phyloP scores from a whole-genome alignment of 768 basidiomycete genomes.

The Botryobasidium botryosum region DNA sequence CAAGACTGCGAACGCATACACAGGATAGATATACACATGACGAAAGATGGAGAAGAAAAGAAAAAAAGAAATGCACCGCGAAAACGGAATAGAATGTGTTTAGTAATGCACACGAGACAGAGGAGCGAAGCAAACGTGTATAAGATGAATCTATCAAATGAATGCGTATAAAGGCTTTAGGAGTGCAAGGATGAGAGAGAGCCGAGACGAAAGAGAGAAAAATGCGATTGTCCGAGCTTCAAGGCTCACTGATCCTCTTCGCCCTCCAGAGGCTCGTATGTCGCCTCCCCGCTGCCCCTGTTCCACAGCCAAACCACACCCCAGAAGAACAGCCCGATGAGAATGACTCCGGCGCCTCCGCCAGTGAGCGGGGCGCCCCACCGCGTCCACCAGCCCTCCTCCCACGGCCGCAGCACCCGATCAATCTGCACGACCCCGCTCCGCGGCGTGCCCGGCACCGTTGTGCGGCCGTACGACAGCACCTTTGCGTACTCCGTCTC shows the following conservation, averaged over 20 bases:
- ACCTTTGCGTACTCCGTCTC: slow-evolving; percentile 26
- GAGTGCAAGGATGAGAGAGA: too few species aligned
- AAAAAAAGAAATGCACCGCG: too few species aligned
- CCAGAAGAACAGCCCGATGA: slow-evolving; percentile 56
- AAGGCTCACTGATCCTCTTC: slow-evolving; percentile 13
- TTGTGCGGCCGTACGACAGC: slow-evolving; percentile 24
- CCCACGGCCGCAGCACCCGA: slow-evolving; percentile 64
- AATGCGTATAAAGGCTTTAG: too few species aligned
- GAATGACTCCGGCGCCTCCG: slow-evolving; percentile 36
- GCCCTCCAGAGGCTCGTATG: slow-evolving; percentile 80
- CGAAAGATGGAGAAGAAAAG: too few species aligned
- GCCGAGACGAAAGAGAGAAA: too few species aligned
- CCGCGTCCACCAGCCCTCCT: slow-evolving; percentile 69
- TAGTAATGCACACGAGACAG: too few species aligned
- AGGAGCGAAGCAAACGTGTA: too few species aligned
- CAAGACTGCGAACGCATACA: too few species aligned
- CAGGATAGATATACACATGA: too few species aligned
- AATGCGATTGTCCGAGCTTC: too few species aligned
- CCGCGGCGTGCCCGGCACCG: slow-evolving; percentile 49
- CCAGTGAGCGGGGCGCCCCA: slow-evolving; percentile 57
- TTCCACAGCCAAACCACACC: slow-evolving; percentile 56
- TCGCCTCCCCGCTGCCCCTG: slow-evolving; percentile 62
- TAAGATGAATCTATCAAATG: too few species aligned
- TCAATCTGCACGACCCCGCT: slow-evolving; percentile 88
- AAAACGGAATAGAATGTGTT: too few species aligned